Conservation (phyloP, 371 early-diverging fungal genomes). For the Nematocida ausubeli region DNA sequence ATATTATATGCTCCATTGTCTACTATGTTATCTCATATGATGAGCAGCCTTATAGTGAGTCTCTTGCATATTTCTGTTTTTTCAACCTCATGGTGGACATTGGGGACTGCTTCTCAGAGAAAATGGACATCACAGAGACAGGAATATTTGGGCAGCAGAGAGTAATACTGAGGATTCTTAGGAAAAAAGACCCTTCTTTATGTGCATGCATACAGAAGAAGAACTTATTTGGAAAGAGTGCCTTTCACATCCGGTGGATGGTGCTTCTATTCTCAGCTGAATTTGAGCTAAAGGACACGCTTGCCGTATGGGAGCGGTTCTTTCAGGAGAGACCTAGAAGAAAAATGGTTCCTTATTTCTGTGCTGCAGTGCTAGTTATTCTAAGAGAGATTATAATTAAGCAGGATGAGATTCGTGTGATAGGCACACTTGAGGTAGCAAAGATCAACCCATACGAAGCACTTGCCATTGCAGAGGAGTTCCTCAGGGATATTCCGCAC, state of each 20-base stretch:
- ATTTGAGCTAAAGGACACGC: conserved; percentile 58
- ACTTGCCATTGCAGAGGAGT: conserved; percentile 1
- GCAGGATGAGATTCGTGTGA: conserved; percentile 36
- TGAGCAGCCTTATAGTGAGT: conserved; percentile 59
- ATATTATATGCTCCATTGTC: conserved; percentile 61
- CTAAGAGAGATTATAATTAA: conserved; percentile 57
- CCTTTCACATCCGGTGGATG: conserved; percentile 67
- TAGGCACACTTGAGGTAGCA: conserved; percentile 2
- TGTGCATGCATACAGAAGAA: conserved; percentile 54
- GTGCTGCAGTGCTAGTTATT: conserved; percentile 58
- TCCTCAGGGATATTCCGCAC: background rate
- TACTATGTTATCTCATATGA: conserved; percentile 65
- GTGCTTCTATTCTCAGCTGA: conserved; percentile 62
- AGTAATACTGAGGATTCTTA: conserved; percentile 57
- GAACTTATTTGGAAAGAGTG: conserved; percentile 26
- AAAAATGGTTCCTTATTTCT: conserved; percentile 63
- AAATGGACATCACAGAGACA: conserved; percentile 53
- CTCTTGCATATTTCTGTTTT: conserved; percentile 67
- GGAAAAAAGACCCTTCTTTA: conserved; percentile 52
- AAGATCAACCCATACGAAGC: background rate
- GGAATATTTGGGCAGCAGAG: conserved; percentile 60
- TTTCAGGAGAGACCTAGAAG: conserved; percentile 63
- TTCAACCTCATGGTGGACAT: conserved; percentile 66
- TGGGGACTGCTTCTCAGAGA: conserved; percentile 61
- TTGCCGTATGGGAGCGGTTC: conserved; percentile 67